Evolutionary conservation across 352 stramenopile species (phyloP), one percentile per base, ranked within the genome.

Genomic region (Pythium phragmitis): DNA sequence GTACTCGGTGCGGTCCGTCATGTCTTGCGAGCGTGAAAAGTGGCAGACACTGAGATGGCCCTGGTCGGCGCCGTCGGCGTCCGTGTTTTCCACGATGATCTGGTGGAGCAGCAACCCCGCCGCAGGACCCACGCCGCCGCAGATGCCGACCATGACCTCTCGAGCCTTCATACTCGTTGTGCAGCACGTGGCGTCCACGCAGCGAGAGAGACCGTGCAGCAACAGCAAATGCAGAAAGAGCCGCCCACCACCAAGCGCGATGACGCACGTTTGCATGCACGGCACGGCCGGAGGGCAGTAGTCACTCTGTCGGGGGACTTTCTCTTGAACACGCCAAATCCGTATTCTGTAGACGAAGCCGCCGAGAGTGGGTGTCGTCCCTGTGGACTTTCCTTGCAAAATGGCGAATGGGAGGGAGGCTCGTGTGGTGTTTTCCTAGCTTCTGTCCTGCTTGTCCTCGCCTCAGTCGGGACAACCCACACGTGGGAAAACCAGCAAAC

Each of bases 1-100:
- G 54, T 76, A 89, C 74, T 85, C 75, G 43, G 80, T 85, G 53
- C 83, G 79, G 57, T 90, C 83, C 21, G 83, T 87, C 72, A 92
- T 88, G 57, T 92, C 81, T 26, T 88, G 72, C 47, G 81, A 89
- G 34, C 83, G 80, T 23, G 83, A 92, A 30, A 92, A 79, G 67
- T 92, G 83, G 61, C 68, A 78, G 42, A 92, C 78, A 41, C 78
- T 77, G 47, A 92, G 68, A 45, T 91, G 81, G 8, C 83, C 77
- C 48, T 89, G 77, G 64, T 92, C 83, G 39, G 72, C 60, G 45
- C 83, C 83, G 48, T 75, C 69, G 57, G 73, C 88, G 55, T 85
- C 72, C 6, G 83, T 92, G 63, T 92, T 73, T 53, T 89, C 62
- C 23, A 92, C 69, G 53, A 92, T 85, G 55, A 82, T 74, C 56